Evolutionary conservation across 441 rosid species (phyloP).

Genomic region (Sinapis alba): DNA sequence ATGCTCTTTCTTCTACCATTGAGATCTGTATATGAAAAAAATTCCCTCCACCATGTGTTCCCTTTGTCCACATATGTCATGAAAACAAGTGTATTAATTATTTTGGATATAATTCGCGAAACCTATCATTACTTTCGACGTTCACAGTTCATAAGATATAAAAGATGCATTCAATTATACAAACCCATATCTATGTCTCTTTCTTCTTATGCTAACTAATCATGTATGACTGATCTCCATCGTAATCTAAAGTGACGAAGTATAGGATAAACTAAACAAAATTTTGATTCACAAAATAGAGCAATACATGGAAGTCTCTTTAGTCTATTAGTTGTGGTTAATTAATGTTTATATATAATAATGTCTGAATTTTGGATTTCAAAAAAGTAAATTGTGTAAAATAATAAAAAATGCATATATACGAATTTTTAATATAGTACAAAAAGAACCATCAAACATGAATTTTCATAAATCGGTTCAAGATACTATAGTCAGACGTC

Average conservation of each 20-base stretch:
- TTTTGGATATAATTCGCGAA: conserved; percentile 21
- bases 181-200: conserved; percentile 25
- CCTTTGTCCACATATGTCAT: conserved; percentile 21
- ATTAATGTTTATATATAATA: too few relatives aligned
- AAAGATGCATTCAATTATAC: conserved; percentile 9
- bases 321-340: too few relatives aligned
- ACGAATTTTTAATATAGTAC: too few relatives aligned
- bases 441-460: too few relatives aligned
- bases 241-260: neutral
- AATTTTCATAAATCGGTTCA: too few relatives aligned
- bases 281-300: neutral
- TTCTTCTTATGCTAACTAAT: conserved; percentile 21
- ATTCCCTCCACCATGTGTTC: conserved; percentile 12
- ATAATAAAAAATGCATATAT: too few relatives aligned
- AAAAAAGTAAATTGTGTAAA: too few relatives aligned
- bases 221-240: conserved; percentile 2
- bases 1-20: neutral
- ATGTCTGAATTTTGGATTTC: too few relatives aligned
- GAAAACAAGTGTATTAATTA: conserved; percentile 18
- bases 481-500: too few relatives aligned
- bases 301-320: too few relatives aligned
- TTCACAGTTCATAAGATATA: conserved; percentile 22
- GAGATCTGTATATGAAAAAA: neutral
- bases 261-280: neutral
- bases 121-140: conserved; percentile 32